Conservation (phyloP, 2,329 filamentous ascomycete species). For the Stenocarpella maydis region DNA sequence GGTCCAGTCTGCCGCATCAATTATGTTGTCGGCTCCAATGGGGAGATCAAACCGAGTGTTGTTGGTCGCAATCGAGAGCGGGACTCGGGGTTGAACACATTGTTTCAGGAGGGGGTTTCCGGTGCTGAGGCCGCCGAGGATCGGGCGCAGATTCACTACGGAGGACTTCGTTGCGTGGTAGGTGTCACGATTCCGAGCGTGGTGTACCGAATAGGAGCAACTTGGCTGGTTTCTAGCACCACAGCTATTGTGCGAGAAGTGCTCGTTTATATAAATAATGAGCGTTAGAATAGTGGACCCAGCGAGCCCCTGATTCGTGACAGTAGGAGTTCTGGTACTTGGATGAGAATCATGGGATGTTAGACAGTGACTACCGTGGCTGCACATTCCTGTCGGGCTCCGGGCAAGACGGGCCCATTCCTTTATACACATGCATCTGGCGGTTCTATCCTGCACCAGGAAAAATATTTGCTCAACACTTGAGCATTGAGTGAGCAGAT, state of each 20-base stretch:
- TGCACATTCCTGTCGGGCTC: neutral
- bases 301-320: no score
- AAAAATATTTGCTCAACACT: neutral
- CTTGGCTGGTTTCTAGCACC: no score
- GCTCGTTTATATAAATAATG: no score
- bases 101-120: neutral
- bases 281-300: no score
- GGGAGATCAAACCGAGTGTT: slow-evolving; percentile 32
- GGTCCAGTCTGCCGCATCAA: slow-evolving; percentile 41
- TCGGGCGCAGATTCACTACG: no score
- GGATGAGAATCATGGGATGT: neutral
- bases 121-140: neutral
- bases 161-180: no score
- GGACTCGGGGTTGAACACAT: slow-evolving; percentile 17
- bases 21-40: slow-evolving; percentile 40
- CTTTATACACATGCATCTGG: neutral
- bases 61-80: neutral
- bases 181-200: no score
- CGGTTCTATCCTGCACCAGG: neutral
- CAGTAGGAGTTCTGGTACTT: neutral
- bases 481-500: neutral
- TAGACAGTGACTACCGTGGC: neutral
- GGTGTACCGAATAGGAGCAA: no score
- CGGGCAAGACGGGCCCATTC: neutral
- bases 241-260: no score